Conservation (phyloP, 306 rosid genomes). For the Hippophae tibetana region DNA sequence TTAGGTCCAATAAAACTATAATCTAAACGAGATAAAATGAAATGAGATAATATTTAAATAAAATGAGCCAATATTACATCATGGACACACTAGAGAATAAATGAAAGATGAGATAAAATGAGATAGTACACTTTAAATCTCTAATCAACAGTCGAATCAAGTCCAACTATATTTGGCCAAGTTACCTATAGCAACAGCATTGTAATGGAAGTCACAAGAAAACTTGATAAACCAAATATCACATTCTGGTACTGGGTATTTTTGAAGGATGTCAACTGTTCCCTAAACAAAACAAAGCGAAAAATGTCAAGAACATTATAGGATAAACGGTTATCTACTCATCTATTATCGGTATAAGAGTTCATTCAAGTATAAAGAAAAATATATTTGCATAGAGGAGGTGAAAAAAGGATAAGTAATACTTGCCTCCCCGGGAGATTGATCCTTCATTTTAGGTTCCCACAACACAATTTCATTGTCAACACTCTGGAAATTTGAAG, state of each 20-base stretch:
- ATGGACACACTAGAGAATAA: too few species aligned
- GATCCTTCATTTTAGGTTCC: slow-evolving; percentile 95
- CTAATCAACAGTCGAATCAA: too few species aligned
- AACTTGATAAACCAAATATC: slow-evolving; percentile 98
- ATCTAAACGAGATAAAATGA: too few species aligned
- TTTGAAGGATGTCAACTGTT: slow-evolving; percentile 78
- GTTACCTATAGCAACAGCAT: slow-evolving; percentile 71
- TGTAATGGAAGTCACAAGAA: slow-evolving; percentile 80
- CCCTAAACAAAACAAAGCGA: slow-evolving; percentile 42
- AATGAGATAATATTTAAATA: too few species aligned
- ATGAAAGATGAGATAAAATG: too few species aligned
- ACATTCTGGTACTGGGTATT: slow-evolving; percentile 90
- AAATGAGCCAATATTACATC: too few species aligned
- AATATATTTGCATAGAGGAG: background rate
- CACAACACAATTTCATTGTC: slow-evolving; percentile 90
- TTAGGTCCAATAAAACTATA: too few species aligned
- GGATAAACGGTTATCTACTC: background rate
- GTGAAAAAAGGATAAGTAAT: slow-evolving; percentile 4
- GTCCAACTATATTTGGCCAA: too few species aligned
- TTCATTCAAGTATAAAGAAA: background rate
- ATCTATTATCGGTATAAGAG: background rate
- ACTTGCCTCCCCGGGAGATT: slow-evolving; percentile 87
- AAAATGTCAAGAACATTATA: slow-evolving; percentile 9
- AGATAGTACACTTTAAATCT: too few species aligned
- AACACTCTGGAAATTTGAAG: slow-evolving; percentile 59